Base-by-base conservation (phyloP, 257 asterid species). In the Solanum bulbocastanum region DNA sequence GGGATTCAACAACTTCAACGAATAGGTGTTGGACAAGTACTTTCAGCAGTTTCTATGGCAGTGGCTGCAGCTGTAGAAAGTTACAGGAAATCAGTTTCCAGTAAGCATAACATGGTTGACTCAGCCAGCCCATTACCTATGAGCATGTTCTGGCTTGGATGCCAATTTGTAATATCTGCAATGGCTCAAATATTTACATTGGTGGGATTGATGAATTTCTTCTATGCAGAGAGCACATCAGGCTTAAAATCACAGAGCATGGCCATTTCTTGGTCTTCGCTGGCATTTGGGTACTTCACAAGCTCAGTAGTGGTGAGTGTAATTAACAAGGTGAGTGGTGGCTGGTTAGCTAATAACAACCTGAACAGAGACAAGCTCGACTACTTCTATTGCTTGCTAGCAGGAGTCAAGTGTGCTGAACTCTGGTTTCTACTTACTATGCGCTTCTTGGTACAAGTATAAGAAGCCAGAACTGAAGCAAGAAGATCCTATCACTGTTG, bases 171-270 rank as follows among this genome's bases (percentile, higher is more conserved):
- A 12, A 91, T 93, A 68, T 94, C 93, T 39, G 96, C 96, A 25
- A 68, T 22, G 83, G 83, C 98, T 1, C 95, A 94, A 62, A 92
- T 93, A 92, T 94, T 96, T 52, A 91, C 98, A 10, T 33, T 94
- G 66, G 96, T 92, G 35, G 96, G 97, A 68, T 75, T 93, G 84
- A 86, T 93, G 69, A 96, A 94, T n/a, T 94, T 96, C 91, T 96
- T 94, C 91, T 92, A 96, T 9, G 92, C 92, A 0, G 94, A 94
- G 93, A 94, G 94, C 89, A 93, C 98, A 8, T 73, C 85, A 0
- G 94, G 94, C 46, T 91, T 93, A 96, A 94, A 96, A 89, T 94
- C 98, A 0, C 76, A 92, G 5, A 73, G 97, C 83, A 91, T 94
- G 3, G 93, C 96, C 40, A 91, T 96, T 82, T 90, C 94, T 0